Base-by-base conservation (phyloP, 768 basidiomycete species). In the Termitomyces titanicus region DNA sequence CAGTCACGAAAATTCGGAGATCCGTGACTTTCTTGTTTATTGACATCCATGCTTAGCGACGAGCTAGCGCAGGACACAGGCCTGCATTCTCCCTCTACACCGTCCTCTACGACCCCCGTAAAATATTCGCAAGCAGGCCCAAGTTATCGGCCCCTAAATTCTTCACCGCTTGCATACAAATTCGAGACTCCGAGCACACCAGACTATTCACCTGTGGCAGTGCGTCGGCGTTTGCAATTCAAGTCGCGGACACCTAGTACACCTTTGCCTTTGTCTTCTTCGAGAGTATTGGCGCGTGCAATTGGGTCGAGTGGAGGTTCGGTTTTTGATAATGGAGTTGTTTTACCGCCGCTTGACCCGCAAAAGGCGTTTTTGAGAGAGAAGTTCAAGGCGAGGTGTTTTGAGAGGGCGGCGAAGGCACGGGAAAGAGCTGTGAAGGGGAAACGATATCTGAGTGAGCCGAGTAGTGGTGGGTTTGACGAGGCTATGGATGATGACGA, bases 361-460 rank as follows among this genome's bases (percentile, higher is more conserved):
- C 79, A 83, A 53, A 83, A 79, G 39, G 60, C 70, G 5, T 78
- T 89, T 45, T 66, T 89, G 46, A 70, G 83, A 25, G 83, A 85
- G 49, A 78, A 80, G 29, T 80, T 89, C 57, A 80, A 79, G 61
- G 79, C 79, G 3, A 77, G 80, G 47, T 88, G 85, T 66, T 63
- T 85, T 44, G 83, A 86, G 64, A 74, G 85, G 18, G 86, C 84
- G 0, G 73, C 74, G 33, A 79, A 78, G 58, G 82, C 81, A 20
- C 74, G 86, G 44, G 75, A 76, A 39, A 76, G 73, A 29, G 79
- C 78, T 11, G 67, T 85, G 13, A 70, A 69, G 15, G 68, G 75
- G n/a, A 71, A 64, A 61, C 61, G 77, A 46, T 68, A 66, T 47
- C 44, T 52, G 24, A 68, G 68, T 55, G 75, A 76, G 18, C 63